A percentile compares a stretch with the other conserved stretches of the same genome.
These are phyloP conservation scores for Amaranthus tricolor DNA, from an alignment of 179 eudicot genomes.

Conservation along the genomic window DNA sequence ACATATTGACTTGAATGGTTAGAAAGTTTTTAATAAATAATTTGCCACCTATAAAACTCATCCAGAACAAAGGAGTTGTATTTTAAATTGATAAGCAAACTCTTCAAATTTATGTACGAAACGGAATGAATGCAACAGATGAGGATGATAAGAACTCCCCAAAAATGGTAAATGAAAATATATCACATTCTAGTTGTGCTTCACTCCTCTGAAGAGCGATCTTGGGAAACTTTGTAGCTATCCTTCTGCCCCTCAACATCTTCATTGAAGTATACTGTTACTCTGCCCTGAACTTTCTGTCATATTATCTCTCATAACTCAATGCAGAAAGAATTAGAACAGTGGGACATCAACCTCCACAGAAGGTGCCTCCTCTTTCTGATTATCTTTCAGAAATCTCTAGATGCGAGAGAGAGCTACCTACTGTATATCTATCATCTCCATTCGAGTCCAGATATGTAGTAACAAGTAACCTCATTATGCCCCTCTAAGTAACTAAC, in stretches of 20 bases:
- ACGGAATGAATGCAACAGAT: not conserved
- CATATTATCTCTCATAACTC: not conserved
- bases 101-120: not conserved
- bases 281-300: not conserved
- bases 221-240: not conserved
- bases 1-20: no score
- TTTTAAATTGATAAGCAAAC: not conserved
- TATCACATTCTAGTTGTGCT: not conserved
- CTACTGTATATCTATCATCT: not conserved
- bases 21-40: not conserved
- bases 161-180: not conserved
- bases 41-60: not conserved
- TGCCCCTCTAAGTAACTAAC: not conserved
- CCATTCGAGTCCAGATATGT: not conserved
- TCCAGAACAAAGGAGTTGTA: not conserved
- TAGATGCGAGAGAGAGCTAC: not conserved
- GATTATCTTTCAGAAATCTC: not conserved
- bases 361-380: not conserved
- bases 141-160: not conserved
- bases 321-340: not conserved
- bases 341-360: not conserved
- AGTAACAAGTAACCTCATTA: not conserved
- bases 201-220: not conserved
- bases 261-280: not conserved
- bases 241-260: not conserved